Conservation (phyloP, 352 stramenopile species). For the Pythium insidiosum region DNA sequence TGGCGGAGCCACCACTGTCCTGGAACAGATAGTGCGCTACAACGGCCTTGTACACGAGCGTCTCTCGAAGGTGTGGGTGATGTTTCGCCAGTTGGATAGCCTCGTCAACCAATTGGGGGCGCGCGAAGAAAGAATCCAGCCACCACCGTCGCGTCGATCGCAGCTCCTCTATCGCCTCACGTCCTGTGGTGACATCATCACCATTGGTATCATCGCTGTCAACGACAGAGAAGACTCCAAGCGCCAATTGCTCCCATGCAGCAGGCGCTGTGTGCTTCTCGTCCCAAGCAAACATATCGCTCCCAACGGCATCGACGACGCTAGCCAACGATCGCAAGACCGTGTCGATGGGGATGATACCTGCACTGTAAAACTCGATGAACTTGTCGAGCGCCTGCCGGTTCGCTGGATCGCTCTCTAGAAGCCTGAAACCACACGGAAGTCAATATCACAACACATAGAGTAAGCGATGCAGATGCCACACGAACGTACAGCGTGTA, state of each 20-base stretch:
- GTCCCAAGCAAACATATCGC: no score
- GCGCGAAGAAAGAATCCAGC: conserved; percentile 50
- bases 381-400: conserved; percentile 40
- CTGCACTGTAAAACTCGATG: conserved; percentile 30
- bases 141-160: conserved; percentile 30
- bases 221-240: conserved; percentile 4
- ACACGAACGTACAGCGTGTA: conserved; percentile 10
- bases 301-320: conserved; percentile 45
- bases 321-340: conserved; percentile 31
- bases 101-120: conserved; percentile 22
- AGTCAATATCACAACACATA: no score
- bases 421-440: conserved; percentile 25
- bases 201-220: not conserved
- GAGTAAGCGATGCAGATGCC: no score
- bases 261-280: conserved; percentile 15
- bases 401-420: conserved; percentile 44
- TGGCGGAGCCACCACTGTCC: conserved; percentile 8
- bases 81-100: conserved; percentile 16
- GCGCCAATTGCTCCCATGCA: conserved; percentile 48
- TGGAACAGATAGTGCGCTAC: conserved; percentile 34
- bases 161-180: not conserved
- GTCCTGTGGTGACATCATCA: not conserved
- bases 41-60: conserved; percentile 35
- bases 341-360: conserved; percentile 22
- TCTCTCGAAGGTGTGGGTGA: conserved; percentile 20